Percentiles rank a stretch among this genome's conserved stretches.
These are phyloP conservation scores for Spencermartinsiella ligniputridi DNA, from an alignment of 1,139 yeast species.

Conservation along the genomic window DNA sequence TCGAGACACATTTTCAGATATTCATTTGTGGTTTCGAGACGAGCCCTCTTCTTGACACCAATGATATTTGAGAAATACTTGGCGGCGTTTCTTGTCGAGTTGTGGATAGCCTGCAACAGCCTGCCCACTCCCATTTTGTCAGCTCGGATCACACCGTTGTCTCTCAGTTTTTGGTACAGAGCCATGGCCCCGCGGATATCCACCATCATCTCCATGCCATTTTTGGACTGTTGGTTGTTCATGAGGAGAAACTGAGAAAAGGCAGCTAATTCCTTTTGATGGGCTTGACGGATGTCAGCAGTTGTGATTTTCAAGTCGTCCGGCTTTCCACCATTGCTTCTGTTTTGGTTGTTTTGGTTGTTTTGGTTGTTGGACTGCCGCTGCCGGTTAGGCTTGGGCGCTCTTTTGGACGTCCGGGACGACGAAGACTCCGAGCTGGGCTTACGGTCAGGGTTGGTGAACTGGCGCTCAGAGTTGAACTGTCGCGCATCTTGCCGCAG, in stretches of 20 bases:
- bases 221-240: conserved; percentile 19
- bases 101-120: conserved; percentile 27
- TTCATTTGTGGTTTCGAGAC: conserved; percentile 14
- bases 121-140: conserved; percentile 20
- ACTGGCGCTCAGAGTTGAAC: background rate
- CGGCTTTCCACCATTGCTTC: no score
- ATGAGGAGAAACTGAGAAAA: conserved; percentile 10
- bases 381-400: no score
- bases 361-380: no score
- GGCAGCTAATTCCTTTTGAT: conserved; percentile 9
- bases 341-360: no score
- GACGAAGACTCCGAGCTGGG: no score
- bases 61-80: conserved; percentile 17
- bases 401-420: no score
- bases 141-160: conserved; percentile 19
- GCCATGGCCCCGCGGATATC: conserved; percentile 27
- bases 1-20: conserved; percentile 36
- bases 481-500: background rate
- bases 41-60: conserved; percentile 16
- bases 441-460: no score
- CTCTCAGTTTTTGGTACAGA: conserved; percentile 23
- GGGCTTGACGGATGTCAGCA: no score
- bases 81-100: conserved; percentile 21
- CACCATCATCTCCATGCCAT: conserved; percentile 16
- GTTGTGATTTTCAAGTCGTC: no score